Base-by-base conservation (phyloP, 306 rosid genomes). In the Argentina anserina region DNA sequence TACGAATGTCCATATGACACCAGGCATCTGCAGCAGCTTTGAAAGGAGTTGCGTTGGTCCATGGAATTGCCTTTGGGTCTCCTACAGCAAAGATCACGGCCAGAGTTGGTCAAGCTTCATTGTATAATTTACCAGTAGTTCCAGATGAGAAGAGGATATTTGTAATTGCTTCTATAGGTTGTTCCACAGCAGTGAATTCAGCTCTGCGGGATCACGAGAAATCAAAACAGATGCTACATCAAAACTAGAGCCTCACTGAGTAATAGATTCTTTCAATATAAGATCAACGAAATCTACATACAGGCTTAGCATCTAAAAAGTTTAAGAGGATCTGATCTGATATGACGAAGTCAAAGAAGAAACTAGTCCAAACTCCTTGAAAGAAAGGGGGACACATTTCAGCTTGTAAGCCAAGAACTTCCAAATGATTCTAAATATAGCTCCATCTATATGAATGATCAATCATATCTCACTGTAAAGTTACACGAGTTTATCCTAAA, bases 1-100 rank as follows among this genome's bases (percentile, higher is more conserved):
- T 86, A 67, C 72, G 91, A 72, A 94, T 69, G 79, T 91, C 97
- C 87, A 81, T 65, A 82, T 94, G 92, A 83, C 94, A 91, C 98
- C 97, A 94, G 75, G 97, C 97, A 80, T 91, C 97, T 53, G 95
- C 90, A 80, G 98, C 95, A 81, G 97, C 95, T 86, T 91, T 94
- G 58, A 91, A 76, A 81, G 98, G 94, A 75, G 98, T 80, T 36
- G 79, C 78, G 71, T 83, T 82, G 79, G 96, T 89, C 98, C 98
- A 89, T 55, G 98, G 98, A 85, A 94, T 89, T 59, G 98, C 98
- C 87, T 94, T 94, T 77, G 97, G 98, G 55, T 94, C 91, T 60
- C 98, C 97, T 94, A 75, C 29, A 85, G 78, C 74, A 78, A 70
- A 52, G 67, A 80, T 79, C 9, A 71, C 55, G 41, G 58, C 72